Evolutionary conservation across 78 protist genomes (phyloP).

Genomic region (Emiliania huxleyi): DNA sequence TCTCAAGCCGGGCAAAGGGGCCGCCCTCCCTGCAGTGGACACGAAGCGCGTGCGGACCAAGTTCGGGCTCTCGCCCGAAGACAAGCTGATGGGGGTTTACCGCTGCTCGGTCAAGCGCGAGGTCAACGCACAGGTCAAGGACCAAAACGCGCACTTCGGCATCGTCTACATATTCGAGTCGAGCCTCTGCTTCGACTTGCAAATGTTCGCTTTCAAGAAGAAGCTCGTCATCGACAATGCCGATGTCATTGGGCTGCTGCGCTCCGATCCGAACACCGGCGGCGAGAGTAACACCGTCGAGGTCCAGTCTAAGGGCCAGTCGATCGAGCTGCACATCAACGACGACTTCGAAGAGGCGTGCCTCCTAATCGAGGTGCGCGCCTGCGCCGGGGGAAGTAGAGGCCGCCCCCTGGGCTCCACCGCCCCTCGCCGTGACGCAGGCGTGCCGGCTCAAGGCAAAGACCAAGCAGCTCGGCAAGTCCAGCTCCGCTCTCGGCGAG

Average conservation of each 20-base stretch:
- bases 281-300: not conserved
- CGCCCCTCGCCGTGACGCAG: not conserved
- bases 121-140: not conserved
- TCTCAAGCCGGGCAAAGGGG: not conserved
- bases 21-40: not conserved
- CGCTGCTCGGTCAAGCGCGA: not conserved
- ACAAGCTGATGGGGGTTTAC: not conserved
- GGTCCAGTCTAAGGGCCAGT: conserved; percentile 12
- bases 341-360: not conserved
- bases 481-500: too few species aligned
- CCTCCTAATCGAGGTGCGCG: not conserved
- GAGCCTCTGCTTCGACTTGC: not conserved
- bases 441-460: not conserved
- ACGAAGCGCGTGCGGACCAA: not conserved
- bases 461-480: too few species aligned
- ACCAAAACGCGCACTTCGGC: not conserved
- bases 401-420: too few species aligned
- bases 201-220: conserved; percentile 10
- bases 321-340: not conserved
- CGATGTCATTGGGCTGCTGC: not conserved
- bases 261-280: not conserved
- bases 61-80: not conserved
- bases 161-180: not conserved
- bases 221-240: not conserved
- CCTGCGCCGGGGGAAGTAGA: too few species aligned